Evolutionary conservation across 176 grass and related monocot species (phyloP).

Genomic region (Triticum turgidum): DNA sequence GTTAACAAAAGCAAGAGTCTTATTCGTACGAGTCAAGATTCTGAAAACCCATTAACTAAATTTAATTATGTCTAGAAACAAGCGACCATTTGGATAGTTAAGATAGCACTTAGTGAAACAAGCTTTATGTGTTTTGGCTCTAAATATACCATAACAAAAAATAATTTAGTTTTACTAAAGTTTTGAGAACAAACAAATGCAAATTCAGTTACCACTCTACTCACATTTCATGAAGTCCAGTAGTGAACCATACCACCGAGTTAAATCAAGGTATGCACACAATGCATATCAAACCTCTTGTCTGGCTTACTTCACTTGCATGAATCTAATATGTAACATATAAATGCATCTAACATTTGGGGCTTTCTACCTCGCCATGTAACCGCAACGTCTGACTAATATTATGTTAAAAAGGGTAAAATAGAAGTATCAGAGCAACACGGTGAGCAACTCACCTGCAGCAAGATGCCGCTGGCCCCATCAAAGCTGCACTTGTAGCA

Average conservation of each 20-base stretch:
- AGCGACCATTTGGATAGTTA: neutral
- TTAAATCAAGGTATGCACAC: neutral
- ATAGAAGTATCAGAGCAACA: too few species aligned
- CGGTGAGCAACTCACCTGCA: slow-evolving; percentile 53
- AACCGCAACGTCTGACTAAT: too few species aligned
- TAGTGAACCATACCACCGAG: neutral
- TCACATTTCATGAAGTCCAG: neutral
- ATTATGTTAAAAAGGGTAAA: too few species aligned
- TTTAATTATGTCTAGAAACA: neutral
- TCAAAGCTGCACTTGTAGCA: slow-evolving; percentile 50
- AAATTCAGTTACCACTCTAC: neutral
- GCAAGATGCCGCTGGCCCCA: slow-evolving; percentile 48
- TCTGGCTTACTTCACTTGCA: neutral
- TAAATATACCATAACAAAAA: neutral
- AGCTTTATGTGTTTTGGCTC: neutral
- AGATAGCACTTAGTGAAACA: neutral
- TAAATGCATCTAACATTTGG: neutral
- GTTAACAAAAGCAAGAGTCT: neutral
- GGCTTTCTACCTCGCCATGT: neutral
- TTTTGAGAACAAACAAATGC: neutral
- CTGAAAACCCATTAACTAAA: neutral
- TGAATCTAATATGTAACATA: neutral
- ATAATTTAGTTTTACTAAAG: neutral
- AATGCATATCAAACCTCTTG: neutral
- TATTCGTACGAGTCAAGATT: neutral